Evolutionary conservation across 2,329 filamentous ascomycete genomes (phyloP).

Genomic region (Pseudogymnoascus sp.): DNA sequence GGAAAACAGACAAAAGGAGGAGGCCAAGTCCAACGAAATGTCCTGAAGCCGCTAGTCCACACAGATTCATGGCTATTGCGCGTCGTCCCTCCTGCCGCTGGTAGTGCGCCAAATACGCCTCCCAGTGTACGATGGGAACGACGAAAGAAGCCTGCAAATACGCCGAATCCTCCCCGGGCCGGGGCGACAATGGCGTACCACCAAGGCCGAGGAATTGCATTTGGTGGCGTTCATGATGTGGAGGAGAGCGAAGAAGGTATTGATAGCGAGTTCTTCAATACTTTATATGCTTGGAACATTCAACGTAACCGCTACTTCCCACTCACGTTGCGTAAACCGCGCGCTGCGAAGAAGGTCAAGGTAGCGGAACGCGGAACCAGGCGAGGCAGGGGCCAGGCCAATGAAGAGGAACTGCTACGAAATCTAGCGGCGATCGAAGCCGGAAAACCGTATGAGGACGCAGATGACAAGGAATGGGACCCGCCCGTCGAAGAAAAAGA

Average conservation of each 20-base stretch:
- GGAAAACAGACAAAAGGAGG: constrained; percentile 56
- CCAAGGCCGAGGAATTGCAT: constrained; percentile 84
- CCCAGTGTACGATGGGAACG: constrained; percentile 84
- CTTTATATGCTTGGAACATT: constrained; percentile 85
- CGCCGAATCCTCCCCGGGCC: constrained; percentile 72
- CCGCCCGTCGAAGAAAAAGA: constrained; percentile 41
- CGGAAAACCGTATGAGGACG: constrained; percentile 53
- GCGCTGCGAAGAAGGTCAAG: constrained; percentile 51
- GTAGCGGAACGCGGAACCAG: constrained; percentile 49
- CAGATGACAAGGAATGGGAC: constrained; percentile 41
- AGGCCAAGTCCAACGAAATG: constrained; percentile 54
- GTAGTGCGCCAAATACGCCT: constrained; percentile 54
- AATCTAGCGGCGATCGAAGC: constrained; percentile 81
- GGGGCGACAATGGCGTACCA: constrained; percentile 92
- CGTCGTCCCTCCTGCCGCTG: constrained; percentile 61
- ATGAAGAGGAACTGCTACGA: constrained; percentile 80
- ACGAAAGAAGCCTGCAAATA: constrained; percentile 83
- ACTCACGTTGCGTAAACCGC: constrained; percentile 64
- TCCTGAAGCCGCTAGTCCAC: constrained; percentile 80
- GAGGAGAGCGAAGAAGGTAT: constrained; percentile 90
- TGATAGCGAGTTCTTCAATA: constrained; percentile 94
- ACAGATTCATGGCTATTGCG: constrained; percentile 92
- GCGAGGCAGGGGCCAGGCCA: constrained; percentile 72
- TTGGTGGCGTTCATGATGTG: constrained; percentile 90
- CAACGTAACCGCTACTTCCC: constrained; percentile 94